phyloP scores from a whole-genome alignment of 495 filamentous ascomycete genomes.

The Hyaloscypha hepaticicola region DNA sequence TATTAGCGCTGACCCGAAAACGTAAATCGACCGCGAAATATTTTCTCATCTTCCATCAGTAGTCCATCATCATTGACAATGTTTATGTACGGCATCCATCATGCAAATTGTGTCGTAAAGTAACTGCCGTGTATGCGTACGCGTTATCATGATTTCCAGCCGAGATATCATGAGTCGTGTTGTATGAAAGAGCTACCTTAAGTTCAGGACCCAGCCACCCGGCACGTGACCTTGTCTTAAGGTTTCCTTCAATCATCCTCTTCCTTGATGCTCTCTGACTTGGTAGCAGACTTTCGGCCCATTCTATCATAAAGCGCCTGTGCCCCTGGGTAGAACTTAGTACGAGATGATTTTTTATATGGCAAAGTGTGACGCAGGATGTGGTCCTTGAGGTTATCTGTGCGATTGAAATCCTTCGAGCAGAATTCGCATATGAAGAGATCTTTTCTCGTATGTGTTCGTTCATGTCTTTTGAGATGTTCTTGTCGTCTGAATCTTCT shows the following conservation, averaged over 20 bases:
- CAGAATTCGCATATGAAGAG: constrained; percentile 35
- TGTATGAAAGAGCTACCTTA: background rate
- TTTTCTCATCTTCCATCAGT: background rate
- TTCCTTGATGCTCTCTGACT: background rate
- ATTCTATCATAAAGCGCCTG: background rate
- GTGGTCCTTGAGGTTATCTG: constrained; percentile 42
- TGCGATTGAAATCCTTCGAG: constrained; percentile 31
- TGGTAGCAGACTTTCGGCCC: constrained; percentile 1
- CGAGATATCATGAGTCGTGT: background rate
- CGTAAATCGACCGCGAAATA: background rate
- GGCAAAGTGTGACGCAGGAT: constrained; percentile 37
- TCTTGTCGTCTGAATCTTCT: constrained; percentile 57
- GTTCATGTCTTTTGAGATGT: constrained; percentile 63
- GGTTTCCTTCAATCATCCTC: background rate
- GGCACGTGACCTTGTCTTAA: background rate
- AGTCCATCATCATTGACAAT: background rate
- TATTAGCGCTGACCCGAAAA: background rate
- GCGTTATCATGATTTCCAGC: background rate
- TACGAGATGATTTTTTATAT: constrained; percentile 23
- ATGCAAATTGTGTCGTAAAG: background rate
- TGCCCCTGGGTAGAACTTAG: constrained; percentile 5
- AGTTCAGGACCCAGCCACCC: background rate
- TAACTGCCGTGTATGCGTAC: background rate
- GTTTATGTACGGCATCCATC: background rate
- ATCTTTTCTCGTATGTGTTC: constrained; percentile 36